A percentile compares a stretch with the other conserved stretches of the same genome.
phyloP scores from a whole-genome alignment of 495 filamentous ascomycete species.

The Astrothelium macrocarpum region DNA sequence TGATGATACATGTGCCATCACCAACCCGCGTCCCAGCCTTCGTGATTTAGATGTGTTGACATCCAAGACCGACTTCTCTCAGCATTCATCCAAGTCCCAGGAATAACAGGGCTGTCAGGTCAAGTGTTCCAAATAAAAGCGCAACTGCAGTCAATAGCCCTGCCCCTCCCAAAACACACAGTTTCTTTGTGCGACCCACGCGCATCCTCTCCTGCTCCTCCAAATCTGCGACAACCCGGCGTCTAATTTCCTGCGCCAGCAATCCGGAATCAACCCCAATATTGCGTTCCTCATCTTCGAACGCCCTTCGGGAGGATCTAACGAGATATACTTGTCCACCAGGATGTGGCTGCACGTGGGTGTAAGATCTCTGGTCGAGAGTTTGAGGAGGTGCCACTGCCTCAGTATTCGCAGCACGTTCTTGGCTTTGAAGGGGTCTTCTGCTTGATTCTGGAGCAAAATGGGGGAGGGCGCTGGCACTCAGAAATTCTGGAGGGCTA shows the following conservation, averaged over 20 bases:
- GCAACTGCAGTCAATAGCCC: not conserved
- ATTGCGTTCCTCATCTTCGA: not conserved
- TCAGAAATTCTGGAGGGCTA: too few relatives aligned
- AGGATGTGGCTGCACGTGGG: not conserved
- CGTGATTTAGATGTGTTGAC: not conserved
- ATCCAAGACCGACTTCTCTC: not conserved
- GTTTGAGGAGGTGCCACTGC: not conserved
- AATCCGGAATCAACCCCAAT: not conserved
- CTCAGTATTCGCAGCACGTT: not conserved
- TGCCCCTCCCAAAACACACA: not conserved
- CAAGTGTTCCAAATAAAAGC: not conserved
- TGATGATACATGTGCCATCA: not conserved
- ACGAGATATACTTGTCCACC: not conserved
- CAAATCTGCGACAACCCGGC: not conserved
- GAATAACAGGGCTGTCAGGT: not conserved
- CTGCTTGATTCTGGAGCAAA: too few relatives aligned
- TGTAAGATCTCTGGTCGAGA: not conserved
- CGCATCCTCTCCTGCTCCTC: not conserved
- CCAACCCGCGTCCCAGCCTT: not conserved
- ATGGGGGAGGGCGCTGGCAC: too few relatives aligned
- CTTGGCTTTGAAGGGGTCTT: not conserved
- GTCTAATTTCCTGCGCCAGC: not conserved
- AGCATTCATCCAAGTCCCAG: not conserved
- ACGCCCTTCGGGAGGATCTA: not conserved
- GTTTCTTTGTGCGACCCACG: not conserved